Evolutionary conservation across 768 basidiomycete genomes (phyloP).

Genomic region (Lactifluus rugatus): DNA sequence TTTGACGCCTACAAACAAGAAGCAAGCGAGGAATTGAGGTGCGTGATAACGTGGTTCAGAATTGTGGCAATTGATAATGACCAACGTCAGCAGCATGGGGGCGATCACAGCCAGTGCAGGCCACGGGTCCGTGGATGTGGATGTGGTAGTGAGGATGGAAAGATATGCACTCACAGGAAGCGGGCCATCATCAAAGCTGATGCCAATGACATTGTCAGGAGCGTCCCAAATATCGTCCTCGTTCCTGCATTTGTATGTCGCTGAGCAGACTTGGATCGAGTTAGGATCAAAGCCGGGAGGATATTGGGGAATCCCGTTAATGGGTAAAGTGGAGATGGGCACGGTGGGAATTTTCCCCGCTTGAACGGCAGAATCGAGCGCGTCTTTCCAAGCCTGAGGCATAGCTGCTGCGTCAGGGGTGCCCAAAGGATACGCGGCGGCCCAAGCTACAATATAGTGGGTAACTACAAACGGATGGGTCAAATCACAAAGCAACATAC

Average conservation of each 20-base stretch:
- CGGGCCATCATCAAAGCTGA: conserved; percentile 80
- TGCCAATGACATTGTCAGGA: conserved; percentile 54
- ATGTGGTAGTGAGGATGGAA: not conserved
- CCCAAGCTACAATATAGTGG: conserved; percentile 41
- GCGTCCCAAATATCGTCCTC: conserved; percentile 67
- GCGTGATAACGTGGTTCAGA: conserved; percentile 3
- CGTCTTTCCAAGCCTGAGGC: conserved; percentile 63
- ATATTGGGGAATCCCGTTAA: conserved; percentile 30
- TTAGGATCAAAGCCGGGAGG: conserved; percentile 31
- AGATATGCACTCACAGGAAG: conserved; percentile 31
- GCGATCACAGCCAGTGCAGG: not conserved
- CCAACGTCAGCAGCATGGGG: not conserved
- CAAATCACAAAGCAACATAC: conserved; percentile 29
- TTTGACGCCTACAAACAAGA: conserved; percentile 24
- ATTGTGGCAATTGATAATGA: not conserved
- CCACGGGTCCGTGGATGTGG: not conserved
- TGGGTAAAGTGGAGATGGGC: conserved; percentile 35
- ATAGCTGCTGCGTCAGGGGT: conserved; percentile 41
- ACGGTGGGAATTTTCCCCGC: conserved; percentile 69
- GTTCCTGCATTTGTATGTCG: conserved; percentile 47
- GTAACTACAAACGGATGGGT: not conserved
- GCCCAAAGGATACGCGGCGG: conserved; percentile 44
- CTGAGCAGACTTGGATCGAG: conserved; percentile 58
- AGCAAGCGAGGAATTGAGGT: not conserved
- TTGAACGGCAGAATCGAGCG: conserved; percentile 53